Evolutionary conservation across 192 early-diverging fungal genomes (phyloP).

Genomic region (Coemansia sp.): DNA sequence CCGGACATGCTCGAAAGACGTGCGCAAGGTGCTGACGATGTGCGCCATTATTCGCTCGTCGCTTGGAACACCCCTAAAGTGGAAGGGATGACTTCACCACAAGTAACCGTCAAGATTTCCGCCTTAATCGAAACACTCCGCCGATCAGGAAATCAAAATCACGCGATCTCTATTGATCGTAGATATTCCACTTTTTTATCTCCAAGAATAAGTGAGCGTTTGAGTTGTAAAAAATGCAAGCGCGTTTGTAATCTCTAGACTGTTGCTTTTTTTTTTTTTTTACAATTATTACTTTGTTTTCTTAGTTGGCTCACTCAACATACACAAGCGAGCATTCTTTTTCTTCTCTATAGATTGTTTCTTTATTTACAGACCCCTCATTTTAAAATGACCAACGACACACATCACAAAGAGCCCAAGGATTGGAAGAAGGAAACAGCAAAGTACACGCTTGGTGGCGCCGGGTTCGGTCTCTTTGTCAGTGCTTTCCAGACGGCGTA

Average conservation of each 20-base stretch:
- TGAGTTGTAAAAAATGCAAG: not conserved
- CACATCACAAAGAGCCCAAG: constrained; percentile 18
- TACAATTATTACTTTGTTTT: not conserved
- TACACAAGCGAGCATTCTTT: no score
- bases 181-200: no score
- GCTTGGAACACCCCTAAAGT: constrained; percentile 69
- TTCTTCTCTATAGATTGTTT: not conserved
- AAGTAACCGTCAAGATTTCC: no score
- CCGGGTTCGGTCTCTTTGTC: constrained; percentile 67
- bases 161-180: not conserved
- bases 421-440: constrained; percentile 48
- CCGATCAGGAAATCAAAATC: not conserved
- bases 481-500: constrained; percentile 69
- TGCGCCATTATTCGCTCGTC: constrained; percentile 59
- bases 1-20: constrained; percentile 66
- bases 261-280: not conserved
- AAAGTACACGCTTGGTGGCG: constrained; percentile 55
- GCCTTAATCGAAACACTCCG: not conserved
- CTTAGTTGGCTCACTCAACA: no score
- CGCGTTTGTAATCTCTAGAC: not conserved
- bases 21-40: constrained; percentile 63
- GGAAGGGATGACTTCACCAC: no score
- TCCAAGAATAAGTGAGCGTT: not conserved
- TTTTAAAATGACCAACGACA: constrained; percentile 12
- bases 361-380: not conserved